Base-by-base conservation (phyloP, 345 rosid species). In the Aurinia saxatilis region DNA sequence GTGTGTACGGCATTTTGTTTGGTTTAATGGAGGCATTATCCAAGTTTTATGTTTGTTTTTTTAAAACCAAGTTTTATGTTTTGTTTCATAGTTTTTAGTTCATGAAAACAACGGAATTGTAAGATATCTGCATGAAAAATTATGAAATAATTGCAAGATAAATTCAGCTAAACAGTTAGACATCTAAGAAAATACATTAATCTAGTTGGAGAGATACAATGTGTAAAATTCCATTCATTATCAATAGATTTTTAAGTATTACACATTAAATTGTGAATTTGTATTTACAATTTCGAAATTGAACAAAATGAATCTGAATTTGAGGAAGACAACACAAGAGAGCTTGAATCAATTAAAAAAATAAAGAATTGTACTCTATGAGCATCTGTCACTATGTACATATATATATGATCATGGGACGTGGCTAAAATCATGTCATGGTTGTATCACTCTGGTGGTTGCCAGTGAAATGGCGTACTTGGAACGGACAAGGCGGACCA, bases 401-500 rank as follows among this genome's bases (percentile, higher is more conserved):
- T n/a, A n/a, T n/a, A 70, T 27, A 27, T 54, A 67, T 70, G 50
- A 27, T 27, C 69, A 19, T 15, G 2, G 34, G 60, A 62, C 14
- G 61, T 36, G 75, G 80, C 63, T 72, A 75, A 66, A 65, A 63
- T 7, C 42, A 16, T 2, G 3, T 41, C 29, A 29, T 2, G 30
- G 50, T 52, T 5, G 67, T 11, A 25, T 37, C 73, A 44, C 70
- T 53, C 10, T 62, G 33, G 50, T 40, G 39, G 25, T 2, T 17
- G 0, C 74, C 80, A 1, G 84, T 78, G 10, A 64, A 71, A 57
- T 79, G 71, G 74, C 42, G 79, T 57, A 73, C 77, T n/a, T 69
- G 51, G 37, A 79, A 46, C 0, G 76, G 82, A 27, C 93, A 83
- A 30, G 46, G 16, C 1, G 75, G 2, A 30, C 85, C 87, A 17